Conservation (phyloP, 768 basidiomycete genomes). For the Naematelia encephala region DNA sequence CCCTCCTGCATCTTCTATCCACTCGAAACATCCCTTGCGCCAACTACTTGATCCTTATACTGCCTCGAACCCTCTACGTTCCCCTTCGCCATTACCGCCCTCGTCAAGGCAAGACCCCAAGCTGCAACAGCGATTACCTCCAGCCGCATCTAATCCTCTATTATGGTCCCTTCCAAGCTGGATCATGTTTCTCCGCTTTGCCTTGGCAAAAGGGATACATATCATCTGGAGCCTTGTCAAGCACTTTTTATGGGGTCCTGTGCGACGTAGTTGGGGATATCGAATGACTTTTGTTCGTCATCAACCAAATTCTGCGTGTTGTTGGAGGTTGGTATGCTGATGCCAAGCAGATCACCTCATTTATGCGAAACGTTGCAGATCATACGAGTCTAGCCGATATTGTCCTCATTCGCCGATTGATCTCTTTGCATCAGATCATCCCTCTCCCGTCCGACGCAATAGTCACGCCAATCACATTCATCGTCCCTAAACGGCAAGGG, state of each 20-base stretch:
- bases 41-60: conserved; percentile 32
- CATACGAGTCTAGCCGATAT: conserved; percentile 83
- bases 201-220: conserved; percentile 40
- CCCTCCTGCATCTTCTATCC: not conserved
- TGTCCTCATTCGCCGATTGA: conserved; percentile 62
- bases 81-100: conserved; percentile 42
- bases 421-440: conserved; percentile 74
- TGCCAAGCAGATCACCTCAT: conserved; percentile 48
- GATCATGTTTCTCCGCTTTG: conserved; percentile 36
- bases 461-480: conserved; percentile 90
- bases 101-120: conserved; percentile 44
- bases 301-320: not conserved
- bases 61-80: conserved; percentile 38
- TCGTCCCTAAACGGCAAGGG: conserved; percentile 61
- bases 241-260: conserved; percentile 81
- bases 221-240: conserved; percentile 57
- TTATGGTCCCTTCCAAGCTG: conserved; percentile 39
- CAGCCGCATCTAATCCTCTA: conserved; percentile 30
- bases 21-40: conserved; percentile 18
- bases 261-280: conserved; percentile 86
- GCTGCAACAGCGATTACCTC: conserved; percentile 35
- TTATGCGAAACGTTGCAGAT: conserved; percentile 77
- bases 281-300: conserved; percentile 67
- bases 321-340: not conserved
- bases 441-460: conserved; percentile 89